A percentile compares a stretch with the other conserved stretches of the same genome.
phyloP scores from a whole-genome alignment of 495 filamentous ascomycete genomes.

The Cudoniella acicularis region DNA sequence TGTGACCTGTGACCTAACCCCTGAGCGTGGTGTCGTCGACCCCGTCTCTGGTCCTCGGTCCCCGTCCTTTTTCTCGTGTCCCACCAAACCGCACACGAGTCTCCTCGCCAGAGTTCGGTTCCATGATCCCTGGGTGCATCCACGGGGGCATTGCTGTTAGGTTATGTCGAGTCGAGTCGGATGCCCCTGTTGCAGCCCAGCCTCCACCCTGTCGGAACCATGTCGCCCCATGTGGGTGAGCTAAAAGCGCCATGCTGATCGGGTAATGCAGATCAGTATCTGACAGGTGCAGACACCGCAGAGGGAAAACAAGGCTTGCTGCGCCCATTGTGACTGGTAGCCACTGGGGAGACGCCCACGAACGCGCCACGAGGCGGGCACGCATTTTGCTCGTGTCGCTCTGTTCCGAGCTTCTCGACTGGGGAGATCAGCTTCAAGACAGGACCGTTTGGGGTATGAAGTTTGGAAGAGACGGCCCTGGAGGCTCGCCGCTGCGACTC shows the following conservation, averaged over 20 bases:
- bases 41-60: neutral
- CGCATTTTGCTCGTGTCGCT: slow-evolving; percentile 1
- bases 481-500: no score
- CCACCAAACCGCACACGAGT: slow-evolving; percentile 9
- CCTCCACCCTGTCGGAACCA: slow-evolving; percentile 7
- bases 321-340: slow-evolving; percentile 11
- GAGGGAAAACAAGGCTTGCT: neutral
- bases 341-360: slow-evolving; percentile 4
- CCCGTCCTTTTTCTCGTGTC: neutral
- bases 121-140: slow-evolving; percentile 21
- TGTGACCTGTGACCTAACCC: no score
- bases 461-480: no score
- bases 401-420: no score
- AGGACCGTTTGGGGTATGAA: no score
- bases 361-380: slow-evolving; percentile 11
- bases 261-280: slow-evolving; percentile 26
- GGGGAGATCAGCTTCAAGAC: no score
- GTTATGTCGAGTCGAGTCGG: slow-evolving; percentile 17
- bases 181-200: slow-evolving; percentile 8
- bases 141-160: neutral
- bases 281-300: slow-evolving; percentile 19
- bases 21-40: neutral
- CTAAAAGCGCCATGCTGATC: slow-evolving; percentile 27
- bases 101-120: slow-evolving; percentile 9
- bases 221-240: slow-evolving; percentile 16